These are phyloP conservation scores for Starmerella stigmatis DNA, from an alignment of 805 yeast species.

Conservation along the genomic window DNA sequence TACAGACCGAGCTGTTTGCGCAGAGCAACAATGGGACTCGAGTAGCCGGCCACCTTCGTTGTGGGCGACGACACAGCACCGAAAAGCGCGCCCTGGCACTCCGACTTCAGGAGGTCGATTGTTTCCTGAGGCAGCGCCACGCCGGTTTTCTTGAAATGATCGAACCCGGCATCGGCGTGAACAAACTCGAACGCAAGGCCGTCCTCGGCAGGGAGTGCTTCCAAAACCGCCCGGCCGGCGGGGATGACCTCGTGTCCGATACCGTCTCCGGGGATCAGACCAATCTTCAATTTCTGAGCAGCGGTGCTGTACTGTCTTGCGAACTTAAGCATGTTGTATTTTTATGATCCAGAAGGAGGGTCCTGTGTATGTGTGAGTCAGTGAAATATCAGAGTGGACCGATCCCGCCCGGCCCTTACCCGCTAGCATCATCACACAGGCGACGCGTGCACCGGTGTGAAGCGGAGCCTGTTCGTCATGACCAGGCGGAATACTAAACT, in stretches of 20 bases:
- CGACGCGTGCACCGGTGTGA: no score
- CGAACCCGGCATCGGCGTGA: conserved; percentile 87
- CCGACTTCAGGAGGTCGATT: conserved; percentile 58
- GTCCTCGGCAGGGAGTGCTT: conserved; percentile 54
- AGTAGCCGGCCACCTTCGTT: conserved; percentile 87
- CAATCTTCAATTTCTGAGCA: conserved; percentile 29
- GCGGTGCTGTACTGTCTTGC: conserved; percentile 13
- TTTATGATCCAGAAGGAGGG: no score
- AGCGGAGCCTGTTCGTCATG: no score
- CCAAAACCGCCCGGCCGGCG: conserved; percentile 81
- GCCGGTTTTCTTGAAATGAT: conserved; percentile 87
- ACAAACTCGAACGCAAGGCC: conserved; percentile 78
- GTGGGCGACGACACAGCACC: conserved; percentile 96
- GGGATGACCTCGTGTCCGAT: conserved; percentile 97
- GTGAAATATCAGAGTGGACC: not conserved
- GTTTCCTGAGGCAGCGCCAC: conserved; percentile 92
- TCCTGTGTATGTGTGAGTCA: not conserved
- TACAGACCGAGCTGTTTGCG: conserved; percentile 89
- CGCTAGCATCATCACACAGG: no score
- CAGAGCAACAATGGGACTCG: conserved; percentile 97
- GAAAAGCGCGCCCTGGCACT: conserved; percentile 94
- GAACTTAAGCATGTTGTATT: conserved; percentile 9
- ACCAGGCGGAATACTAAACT: no score
- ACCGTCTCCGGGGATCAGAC: conserved; percentile 95
- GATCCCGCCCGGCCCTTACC: no score